Conservation (phyloP, 2,329 filamentous ascomycete genomes). For the Cladosporium sp. region DNA sequence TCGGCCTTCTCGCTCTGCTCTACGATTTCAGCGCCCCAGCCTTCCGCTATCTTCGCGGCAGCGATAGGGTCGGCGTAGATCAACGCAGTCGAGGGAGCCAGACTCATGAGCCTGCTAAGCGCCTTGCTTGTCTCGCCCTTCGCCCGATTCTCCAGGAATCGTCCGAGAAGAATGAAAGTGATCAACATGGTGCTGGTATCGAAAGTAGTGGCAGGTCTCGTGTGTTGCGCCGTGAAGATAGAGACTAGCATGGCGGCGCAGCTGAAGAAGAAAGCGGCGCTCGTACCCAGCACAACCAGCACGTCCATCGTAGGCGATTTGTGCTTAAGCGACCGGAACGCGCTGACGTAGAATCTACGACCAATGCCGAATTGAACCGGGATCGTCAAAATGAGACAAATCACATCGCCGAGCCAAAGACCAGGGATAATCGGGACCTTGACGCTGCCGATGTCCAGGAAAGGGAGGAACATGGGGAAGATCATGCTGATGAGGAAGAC, state of each 20-base stretch:
- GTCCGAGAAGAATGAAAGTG: constrained; percentile 85
- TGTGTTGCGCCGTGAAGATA: constrained; percentile 66
- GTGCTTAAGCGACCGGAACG: constrained; percentile 90
- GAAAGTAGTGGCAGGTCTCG: constrained; percentile 80
- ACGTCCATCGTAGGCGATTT: constrained; percentile 96
- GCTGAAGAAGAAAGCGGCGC: constrained; percentile 94
- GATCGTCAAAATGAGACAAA: constrained; percentile 78
- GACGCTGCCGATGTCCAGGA: constrained; percentile 69
- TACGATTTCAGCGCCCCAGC: constrained; percentile 50
- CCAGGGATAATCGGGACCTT: constrained; percentile 60
- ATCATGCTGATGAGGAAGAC: constrained; percentile 93
- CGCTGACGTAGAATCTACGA: constrained; percentile 84
- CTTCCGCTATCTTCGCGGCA: constrained; percentile 80
- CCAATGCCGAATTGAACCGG: constrained; percentile 96
- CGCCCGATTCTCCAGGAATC: constrained; percentile 87
- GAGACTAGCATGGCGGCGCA: constrained; percentile 78
- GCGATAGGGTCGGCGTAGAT: constrained; percentile 95
- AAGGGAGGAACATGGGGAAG: constrained; percentile 74
- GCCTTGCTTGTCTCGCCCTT: constrained; percentile 96
- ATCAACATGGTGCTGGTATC: constrained; percentile 98
- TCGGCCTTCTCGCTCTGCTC: constrained; percentile 39
- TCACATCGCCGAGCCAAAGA: constrained; percentile 78
- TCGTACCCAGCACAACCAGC: constrained; percentile 86
- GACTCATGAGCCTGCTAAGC: constrained; percentile 86
- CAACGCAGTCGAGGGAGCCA: constrained; percentile 92